Conservation (phyloP, 2,329 filamentous ascomycete species). For the Colletotrichum sp. region DNA sequence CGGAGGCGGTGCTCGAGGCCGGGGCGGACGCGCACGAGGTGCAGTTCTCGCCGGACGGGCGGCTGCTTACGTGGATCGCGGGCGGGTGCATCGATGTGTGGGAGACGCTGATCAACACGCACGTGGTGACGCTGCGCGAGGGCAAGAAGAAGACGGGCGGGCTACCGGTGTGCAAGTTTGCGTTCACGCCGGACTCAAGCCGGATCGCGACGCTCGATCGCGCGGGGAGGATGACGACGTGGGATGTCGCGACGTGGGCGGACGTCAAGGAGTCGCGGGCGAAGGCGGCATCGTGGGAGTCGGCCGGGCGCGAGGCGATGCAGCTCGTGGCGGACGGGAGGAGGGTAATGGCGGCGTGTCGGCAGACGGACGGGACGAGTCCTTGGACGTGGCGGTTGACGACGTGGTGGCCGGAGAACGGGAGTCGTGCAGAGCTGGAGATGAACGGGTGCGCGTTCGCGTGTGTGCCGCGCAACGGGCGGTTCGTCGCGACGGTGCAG, state of each 20-base stretch:
- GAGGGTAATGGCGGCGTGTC: background rate
- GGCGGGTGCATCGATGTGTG: background rate
- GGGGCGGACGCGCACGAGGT: background rate
- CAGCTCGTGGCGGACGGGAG: background rate
- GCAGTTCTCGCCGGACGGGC: slow-evolving; percentile 7
- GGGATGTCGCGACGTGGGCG: background rate
- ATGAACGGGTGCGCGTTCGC: slow-evolving; percentile 7
- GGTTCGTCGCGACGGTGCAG: slow-evolving; percentile 13
- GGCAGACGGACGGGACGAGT: background rate
- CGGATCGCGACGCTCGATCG: background rate
- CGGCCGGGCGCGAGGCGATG: background rate
- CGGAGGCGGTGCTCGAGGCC: background rate
- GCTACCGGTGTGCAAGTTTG: background rate
- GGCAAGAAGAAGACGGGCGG: background rate
- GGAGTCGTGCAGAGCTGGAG: slow-evolving; percentile 2
- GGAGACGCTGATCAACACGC: slow-evolving; percentile 9
- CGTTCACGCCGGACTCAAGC: background rate
- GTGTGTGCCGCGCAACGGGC: background rate
- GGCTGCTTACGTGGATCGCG: background rate
- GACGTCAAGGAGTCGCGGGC: background rate
- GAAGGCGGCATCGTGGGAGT: background rate
- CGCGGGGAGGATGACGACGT: background rate
- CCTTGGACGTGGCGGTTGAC: slow-evolving; percentile 1
- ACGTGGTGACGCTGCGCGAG: background rate
- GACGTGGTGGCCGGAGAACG: slow-evolving; percentile 9